These are phyloP conservation scores for Linum tenue DNA, from an alignment of 345 rosid species.

Conservation along the genomic window DNA sequence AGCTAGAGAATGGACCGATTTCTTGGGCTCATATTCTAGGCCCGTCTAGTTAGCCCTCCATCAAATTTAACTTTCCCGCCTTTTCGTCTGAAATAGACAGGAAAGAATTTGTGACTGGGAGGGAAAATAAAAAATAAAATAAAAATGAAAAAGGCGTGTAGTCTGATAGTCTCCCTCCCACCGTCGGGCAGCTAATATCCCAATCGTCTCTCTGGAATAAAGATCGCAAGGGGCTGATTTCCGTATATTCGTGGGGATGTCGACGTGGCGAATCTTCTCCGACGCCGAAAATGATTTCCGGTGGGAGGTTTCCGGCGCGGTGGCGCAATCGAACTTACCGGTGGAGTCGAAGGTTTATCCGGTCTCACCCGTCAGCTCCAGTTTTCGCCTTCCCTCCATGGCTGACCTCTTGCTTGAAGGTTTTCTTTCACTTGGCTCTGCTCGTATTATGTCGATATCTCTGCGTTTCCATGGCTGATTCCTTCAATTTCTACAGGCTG, in stretches of 20 bases:
- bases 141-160: no score
- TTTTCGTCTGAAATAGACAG: not conserved
- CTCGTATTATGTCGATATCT: not conserved
- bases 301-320: slow-evolving; percentile 49
- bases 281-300: slow-evolving; percentile 39
- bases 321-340: slow-evolving; percentile 12
- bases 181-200: not conserved
- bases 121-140: no score
- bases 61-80: slow-evolving; percentile 1
- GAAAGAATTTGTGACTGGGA: not conserved
- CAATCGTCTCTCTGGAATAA: not conserved
- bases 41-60: not conserved
- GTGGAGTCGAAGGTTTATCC: slow-evolving; percentile 17
- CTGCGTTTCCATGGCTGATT: not conserved
- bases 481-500: slow-evolving; percentile 21
- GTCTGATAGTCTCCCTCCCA: not conserved
- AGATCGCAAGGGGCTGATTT: not conserved
- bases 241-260: slow-evolving; percentile 31
- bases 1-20: no score
- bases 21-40: no score
- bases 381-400: slow-evolving; percentile 47
- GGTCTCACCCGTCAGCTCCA: slow-evolving; percentile 11
- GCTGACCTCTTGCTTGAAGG: slow-evolving; percentile 63
- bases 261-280: slow-evolving; percentile 58
- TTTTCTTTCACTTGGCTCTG: slow-evolving; percentile 8